Percentiles rank a stretch among this genome's conserved stretches.
Evolutionary conservation across 208 protist species (phyloP).

Genomic region (Trypanosoma congolense): DNA sequence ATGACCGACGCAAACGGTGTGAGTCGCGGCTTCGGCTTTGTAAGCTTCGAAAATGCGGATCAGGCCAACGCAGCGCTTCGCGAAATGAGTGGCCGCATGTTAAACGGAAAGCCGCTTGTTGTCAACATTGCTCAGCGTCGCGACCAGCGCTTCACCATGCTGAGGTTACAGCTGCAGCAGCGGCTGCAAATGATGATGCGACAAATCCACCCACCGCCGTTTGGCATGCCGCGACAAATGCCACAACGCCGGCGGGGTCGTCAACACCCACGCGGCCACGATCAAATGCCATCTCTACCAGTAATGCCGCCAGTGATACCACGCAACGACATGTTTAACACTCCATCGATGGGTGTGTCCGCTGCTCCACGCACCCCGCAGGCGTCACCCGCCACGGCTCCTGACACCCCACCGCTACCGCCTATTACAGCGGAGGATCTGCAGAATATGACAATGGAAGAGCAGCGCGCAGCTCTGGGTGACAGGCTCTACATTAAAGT

Average conservation of each 20-base stretch:
- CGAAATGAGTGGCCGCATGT: slow-evolving; percentile 97
- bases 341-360: slow-evolving; percentile 40
- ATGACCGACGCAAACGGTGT: slow-evolving; percentile 89
- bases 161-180: slow-evolving; percentile 94
- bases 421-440: slow-evolving; percentile 83
- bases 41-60: slow-evolving; percentile 97
- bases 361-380: slow-evolving; percentile 47
- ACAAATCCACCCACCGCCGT: slow-evolving; percentile 50
- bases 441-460: slow-evolving; percentile 75
- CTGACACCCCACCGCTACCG: slow-evolving; percentile 76
- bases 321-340: slow-evolving; percentile 40
- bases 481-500: slow-evolving; percentile 87
- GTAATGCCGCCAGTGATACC: slow-evolving; percentile 14
- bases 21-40: slow-evolving; percentile 97
- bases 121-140: slow-evolving; percentile 96
- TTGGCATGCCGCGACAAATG: slow-evolving; percentile 25
- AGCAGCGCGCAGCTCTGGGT: slow-evolving; percentile 87
- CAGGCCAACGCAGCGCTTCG: slow-evolving; percentile 96
- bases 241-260: slow-evolving; percentile 30
- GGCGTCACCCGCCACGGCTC: slow-evolving; percentile 49
- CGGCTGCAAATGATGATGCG: slow-evolving; percentile 86
- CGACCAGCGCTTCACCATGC: slow-evolving; percentile 93
- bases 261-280: slow-evolving; percentile 29
- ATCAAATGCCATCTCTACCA: slow-evolving; percentile 23
- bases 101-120: slow-evolving; percentile 96